phyloP scores from a whole-genome alignment of 2,329 filamentous ascomycete species.

The Phialophora macrospora region DNA sequence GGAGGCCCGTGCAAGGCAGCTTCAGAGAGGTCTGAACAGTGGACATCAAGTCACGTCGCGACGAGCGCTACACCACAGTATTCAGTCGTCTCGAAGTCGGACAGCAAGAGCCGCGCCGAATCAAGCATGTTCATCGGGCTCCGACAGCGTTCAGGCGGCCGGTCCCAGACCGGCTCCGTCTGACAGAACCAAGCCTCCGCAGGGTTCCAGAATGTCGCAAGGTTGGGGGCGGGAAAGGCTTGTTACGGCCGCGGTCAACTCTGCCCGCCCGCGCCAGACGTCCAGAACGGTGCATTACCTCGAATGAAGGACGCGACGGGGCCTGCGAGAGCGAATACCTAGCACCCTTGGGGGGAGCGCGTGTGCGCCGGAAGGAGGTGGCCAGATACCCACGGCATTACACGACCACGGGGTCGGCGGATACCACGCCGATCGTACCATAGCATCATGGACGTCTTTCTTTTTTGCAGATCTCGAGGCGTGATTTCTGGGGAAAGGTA shows the following conservation, averaged over 20 bases:
- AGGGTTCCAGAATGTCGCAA: background rate
- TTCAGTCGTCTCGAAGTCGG: background rate
- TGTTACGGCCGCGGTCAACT: background rate
- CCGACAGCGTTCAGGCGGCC: background rate
- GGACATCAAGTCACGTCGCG: background rate
- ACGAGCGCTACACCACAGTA: background rate
- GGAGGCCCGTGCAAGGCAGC: conserved; percentile 45
- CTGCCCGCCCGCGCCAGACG: background rate
- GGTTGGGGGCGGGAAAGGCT: background rate
- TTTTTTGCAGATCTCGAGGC: background rate
- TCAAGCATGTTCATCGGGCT: background rate
- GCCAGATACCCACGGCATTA: background rate
- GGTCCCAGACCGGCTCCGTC: background rate
- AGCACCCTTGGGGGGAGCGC: background rate
- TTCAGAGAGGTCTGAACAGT: conserved; percentile 44
- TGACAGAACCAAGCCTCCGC: background rate
- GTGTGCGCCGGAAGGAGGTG: background rate
- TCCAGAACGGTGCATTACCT: background rate
- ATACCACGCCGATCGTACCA: background rate
- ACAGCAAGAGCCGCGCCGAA: background rate
- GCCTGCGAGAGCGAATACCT: background rate
- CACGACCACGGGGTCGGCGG: background rate
- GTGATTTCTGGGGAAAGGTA: background rate
- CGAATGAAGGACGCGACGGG: background rate
- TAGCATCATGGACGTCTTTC: background rate